Conservation (phyloP, 257 asterid species). For the Asclepias syriaca region DNA sequence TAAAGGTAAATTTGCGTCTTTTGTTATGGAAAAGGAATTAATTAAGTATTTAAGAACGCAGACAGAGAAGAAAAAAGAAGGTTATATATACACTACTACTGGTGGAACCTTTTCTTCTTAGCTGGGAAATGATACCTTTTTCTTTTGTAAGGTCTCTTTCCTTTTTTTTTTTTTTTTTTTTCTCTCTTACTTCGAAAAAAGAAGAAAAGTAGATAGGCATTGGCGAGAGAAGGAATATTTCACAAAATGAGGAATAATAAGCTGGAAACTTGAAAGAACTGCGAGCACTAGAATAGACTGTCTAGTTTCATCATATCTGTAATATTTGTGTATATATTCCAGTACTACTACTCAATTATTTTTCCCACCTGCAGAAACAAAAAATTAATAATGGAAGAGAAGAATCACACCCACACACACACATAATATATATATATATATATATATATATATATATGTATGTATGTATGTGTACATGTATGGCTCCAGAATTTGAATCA, state of each 20-base stretch:
- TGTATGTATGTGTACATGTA: no score
- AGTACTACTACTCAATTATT: no score
- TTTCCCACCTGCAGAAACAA: no score
- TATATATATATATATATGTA: no score
- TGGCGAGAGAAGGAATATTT: background rate
- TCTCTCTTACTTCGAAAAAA: background rate
- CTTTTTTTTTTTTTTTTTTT: background rate
- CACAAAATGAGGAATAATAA: background rate
- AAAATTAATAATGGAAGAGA: no score
- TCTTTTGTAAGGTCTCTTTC: constrained; percentile 5
- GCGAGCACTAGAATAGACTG: background rate
- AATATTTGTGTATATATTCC: no score
- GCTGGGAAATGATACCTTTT: background rate
- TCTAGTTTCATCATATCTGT: no score
- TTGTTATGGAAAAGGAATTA: background rate
- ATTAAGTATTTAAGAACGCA: background rate
- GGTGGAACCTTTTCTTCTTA: background rate
- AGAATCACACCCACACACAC: no score
- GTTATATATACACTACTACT: background rate
- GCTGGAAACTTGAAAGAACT: background rate
- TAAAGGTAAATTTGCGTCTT: no score
- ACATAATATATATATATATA: no score
- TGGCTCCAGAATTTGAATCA: no score
- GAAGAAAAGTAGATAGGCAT: background rate
- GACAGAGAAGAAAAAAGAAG: no score